Conservation (phyloP, 352 stramenopile genomes). For the Pythium aquatile region DNA sequence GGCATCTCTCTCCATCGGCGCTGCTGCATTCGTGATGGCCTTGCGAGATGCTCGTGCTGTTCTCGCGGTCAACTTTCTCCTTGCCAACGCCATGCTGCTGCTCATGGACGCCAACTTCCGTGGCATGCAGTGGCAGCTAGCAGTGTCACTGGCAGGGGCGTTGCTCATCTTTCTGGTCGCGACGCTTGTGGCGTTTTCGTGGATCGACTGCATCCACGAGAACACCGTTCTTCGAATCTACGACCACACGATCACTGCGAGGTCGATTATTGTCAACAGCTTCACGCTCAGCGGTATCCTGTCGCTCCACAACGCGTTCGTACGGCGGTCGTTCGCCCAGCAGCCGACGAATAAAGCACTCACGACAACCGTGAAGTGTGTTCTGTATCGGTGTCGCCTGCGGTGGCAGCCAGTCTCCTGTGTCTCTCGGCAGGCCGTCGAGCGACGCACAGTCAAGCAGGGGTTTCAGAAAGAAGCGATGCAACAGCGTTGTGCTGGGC, state of each 20-base stretch:
- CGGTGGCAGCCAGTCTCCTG: not conserved
- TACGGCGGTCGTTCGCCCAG: not conserved
- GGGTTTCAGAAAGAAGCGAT: not conserved
- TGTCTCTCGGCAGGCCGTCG: not conserved
- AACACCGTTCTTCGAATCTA: not conserved
- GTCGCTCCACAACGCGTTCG: not conserved
- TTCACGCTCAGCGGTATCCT: not conserved
- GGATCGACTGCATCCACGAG: not conserved
- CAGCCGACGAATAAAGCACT: not conserved
- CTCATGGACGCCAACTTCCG: conserved; percentile 3
- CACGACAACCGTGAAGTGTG: not conserved
- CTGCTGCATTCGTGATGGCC: not conserved
- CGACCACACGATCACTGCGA: not conserved
- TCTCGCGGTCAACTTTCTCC: not conserved
- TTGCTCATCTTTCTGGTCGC: not conserved
- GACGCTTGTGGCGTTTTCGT: not conserved
- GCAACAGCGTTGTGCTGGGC: not conserved
- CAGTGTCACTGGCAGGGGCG: not conserved
- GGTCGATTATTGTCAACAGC: not conserved
- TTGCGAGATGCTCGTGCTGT: not conserved
- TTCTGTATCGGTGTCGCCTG: not conserved
- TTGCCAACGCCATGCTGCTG: not conserved
- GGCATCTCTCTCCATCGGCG: not conserved
- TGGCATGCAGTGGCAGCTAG: not conserved
- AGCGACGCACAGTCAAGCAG: not conserved